Base-by-base conservation (phyloP, 441 rosid genomes). In the Viola pubescens region DNA sequence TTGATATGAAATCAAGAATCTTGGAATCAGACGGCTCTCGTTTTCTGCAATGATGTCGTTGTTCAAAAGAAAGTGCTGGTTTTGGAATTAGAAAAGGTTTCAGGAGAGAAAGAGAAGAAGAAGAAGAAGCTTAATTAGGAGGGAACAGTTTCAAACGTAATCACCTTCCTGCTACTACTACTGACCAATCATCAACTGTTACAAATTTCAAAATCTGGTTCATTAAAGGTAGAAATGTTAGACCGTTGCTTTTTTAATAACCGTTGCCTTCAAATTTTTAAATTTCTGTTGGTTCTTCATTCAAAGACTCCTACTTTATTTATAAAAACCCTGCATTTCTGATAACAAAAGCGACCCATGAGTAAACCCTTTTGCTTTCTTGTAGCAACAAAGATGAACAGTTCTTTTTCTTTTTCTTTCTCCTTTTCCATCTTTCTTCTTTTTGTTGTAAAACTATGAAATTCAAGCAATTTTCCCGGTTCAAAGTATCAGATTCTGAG, bases 221-320 rank as follows among this genome's bases (percentile, higher is more conserved):
- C 50, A 50, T 67, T 73, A 73, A 79, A 86, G 82, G 86, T 82
- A 69, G 76, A 56, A 40, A 59, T 4, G 52, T 40, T 52, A 67
- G 77, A 71, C 81, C 81, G 82, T 82, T 82, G 77, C 81, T 66
- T 73, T 78, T 66, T 43, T 12, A 7, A 68, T 55, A 69, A 49
- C 70, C 67, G 73, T 73, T 70, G 47, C 65, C 66, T 73, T 77
- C 60, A 51, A 38, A 40, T 62, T 70, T 75, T 73, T 50, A 70
- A 80, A 71, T 62, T 57, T 75, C 68, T 54, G 68, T 62, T 65
- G 61, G 16, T 54, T 60, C 40, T 13, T 4, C 42, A 54, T 53
- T 48, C 69, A 56, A 52, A 53, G 58, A 39, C 37, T 62, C 54
- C 69, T 66, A 64, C 70, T 63, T 63, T 48, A 43, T 49, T 56